A percentile compares a stretch with the other conserved stretches of the same genome.
These are phyloP conservation scores for Ophiostoma quercus DNA, from an alignment of 2,329 filamentous ascomycete genomes.

Conservation along the genomic window DNA sequence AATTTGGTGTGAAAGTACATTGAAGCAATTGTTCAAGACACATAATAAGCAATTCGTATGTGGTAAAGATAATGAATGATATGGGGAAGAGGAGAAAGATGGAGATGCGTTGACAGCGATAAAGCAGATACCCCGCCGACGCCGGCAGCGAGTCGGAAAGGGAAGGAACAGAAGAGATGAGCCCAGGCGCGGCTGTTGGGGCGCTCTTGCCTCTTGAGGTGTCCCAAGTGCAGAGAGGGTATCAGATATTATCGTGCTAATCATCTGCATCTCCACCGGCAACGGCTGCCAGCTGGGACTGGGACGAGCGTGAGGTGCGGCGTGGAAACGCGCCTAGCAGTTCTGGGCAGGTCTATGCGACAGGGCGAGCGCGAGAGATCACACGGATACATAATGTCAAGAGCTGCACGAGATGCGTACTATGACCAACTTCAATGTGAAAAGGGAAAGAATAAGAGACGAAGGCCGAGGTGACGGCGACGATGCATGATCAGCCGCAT, in stretches of 20 bases:
- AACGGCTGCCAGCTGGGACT: not conserved
- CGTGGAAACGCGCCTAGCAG: not conserved
- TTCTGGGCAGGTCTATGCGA: slow-evolving; percentile 15
- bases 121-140: not conserved
- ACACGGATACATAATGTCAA: not conserved
- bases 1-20: not conserved
- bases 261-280: not conserved
- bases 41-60: slow-evolving; percentile 2
- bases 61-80: not conserved
- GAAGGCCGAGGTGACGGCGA: not conserved
- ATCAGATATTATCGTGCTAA: not conserved
- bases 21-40: not conserved
- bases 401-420: not conserved
- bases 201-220: not conserved
- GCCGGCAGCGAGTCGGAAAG: not conserved
- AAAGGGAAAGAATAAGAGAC: not conserved
- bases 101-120: not conserved
- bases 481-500: not conserved
- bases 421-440: not conserved
- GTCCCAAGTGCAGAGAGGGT: not conserved
- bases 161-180: not conserved
- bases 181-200: not conserved
- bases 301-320: not conserved
- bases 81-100: slow-evolving; percentile 6
- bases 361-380: slow-evolving; percentile 8